Evolutionary conservation across 2,329 filamentous ascomycete genomes (phyloP), one percentile per base, ranked within the genome.

Genomic region (Ceratocystis colombiana): DNA sequence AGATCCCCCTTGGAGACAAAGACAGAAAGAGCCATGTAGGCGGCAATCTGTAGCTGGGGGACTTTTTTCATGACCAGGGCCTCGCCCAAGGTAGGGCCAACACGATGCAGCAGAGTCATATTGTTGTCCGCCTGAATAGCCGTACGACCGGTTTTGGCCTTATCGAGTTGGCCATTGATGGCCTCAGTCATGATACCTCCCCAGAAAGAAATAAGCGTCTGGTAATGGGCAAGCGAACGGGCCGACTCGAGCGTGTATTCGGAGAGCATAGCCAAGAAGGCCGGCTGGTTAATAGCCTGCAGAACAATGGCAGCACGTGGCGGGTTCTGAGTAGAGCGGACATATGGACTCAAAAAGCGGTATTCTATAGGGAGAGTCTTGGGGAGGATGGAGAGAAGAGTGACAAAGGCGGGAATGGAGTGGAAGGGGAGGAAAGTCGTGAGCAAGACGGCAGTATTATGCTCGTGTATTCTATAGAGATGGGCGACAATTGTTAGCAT

Each of bases 351-450:
- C 67, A 99, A 81, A 74, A 96, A 96, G 70, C 86, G 87, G 74
- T 94, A 91, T 46, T 89, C 84, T 50, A 83, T 78, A 0, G 91
- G 87, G 7, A 96, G 79, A 62, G 81, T 84, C n/a, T 80, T 74
- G 0, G 94, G 91, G 12, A 99, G 79, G 67, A 99, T 95, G 1
- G 90, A 92, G 30, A 99, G 80, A 6, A 97, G 79, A 1, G 90
- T 92, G 61, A 88, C 81, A 74, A 99, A 99, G 15, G 90, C 84
- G 5, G 89, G 88, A 41, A 90, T 88, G 6, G 87, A 86, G 74
- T 99, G 92, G 75, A 96, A 97, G 1, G 94, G 94, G 4, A 99
- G 80, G 74, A 97, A 97, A 2, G 92, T 89, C 70, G 92, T 82
- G 55, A 97, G 79, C 15, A 96, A 78, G 44, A 82, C 82, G 2